Evolutionary conservation across 2,329 filamentous ascomycete genomes (phyloP).

Genomic region (Penicillium expansum): DNA sequence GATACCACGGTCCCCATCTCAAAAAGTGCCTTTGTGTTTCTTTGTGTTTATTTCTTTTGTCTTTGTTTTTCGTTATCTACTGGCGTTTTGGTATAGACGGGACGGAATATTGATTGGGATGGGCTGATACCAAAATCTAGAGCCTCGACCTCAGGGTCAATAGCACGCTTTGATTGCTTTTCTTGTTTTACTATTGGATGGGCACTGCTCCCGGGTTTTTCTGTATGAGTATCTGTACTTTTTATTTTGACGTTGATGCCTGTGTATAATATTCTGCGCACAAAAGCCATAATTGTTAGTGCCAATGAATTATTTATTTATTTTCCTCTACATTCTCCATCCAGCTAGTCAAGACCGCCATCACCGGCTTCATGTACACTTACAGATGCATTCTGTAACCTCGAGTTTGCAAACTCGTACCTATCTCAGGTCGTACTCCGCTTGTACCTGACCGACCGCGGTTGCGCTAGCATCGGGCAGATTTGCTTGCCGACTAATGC

Average conservation of each 20-base stretch:
- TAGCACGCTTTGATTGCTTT: slow-evolving; percentile 23
- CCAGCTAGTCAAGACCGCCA: slow-evolving; percentile 13
- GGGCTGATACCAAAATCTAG: slow-evolving; percentile 43
- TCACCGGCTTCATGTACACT: background rate
- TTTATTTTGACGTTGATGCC: slow-evolving; percentile 21
- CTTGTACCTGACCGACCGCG: slow-evolving; percentile 10
- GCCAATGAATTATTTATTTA: background rate
- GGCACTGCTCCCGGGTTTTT: slow-evolving; percentile 5
- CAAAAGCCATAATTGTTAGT: slow-evolving; percentile 3
- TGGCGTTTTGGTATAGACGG: slow-evolving; percentile 43
- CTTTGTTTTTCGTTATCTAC: slow-evolving; percentile 19
- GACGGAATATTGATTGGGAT: slow-evolving; percentile 34
- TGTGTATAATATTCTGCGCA: slow-evolving; percentile 14
- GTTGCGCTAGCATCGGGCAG: slow-evolving; percentile 24
- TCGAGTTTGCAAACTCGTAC: background rate
- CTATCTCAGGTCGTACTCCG: slow-evolving; percentile 3
- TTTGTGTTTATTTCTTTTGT: slow-evolving; percentile 15
- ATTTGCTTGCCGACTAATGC: slow-evolving; percentile 25
- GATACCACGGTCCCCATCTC: slow-evolving; percentile 13
- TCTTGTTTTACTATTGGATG: slow-evolving; percentile 18
- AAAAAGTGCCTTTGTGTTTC: slow-evolving; percentile 25
- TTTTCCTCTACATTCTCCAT: background rate
- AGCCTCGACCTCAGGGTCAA: slow-evolving; percentile 41
- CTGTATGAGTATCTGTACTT: slow-evolving; percentile 14
- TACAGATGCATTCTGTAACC: background rate